Percentiles rank a stretch among this genome's conserved stretches.
Conservation (phyloP, 2,329 filamentous ascomycete genomes). For the Botrytis fabae region DNA sequence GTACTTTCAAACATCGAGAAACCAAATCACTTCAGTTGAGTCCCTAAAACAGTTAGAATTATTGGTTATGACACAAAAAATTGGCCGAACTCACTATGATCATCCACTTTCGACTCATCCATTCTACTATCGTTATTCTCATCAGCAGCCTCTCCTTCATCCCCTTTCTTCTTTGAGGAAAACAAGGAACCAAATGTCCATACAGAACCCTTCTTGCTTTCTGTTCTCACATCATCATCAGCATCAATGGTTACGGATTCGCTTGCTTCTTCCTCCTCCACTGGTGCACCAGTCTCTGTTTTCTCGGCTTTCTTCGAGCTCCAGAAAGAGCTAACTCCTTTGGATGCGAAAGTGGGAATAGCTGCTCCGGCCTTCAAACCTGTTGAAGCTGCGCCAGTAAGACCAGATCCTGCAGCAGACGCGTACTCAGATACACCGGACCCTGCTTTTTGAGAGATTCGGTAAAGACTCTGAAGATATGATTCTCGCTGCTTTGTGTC, state of each 20-base stretch:
- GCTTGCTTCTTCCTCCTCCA: not conserved
- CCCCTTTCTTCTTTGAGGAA: not conserved
- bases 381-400: constrained; percentile 8
- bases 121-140: constrained; percentile 2
- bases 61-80: not conserved
- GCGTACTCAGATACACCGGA: constrained; percentile 18
- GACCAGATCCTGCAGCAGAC: constrained; percentile 8
- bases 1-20: not conserved
- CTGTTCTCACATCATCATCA: constrained; percentile 20
- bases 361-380: constrained; percentile 14
- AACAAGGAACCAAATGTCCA: constrained; percentile 11
- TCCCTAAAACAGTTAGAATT: constrained; percentile 3
- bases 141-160: not conserved
- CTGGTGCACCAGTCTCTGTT: not conserved
- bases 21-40: not conserved
- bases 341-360: constrained; percentile 19
- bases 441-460: constrained; percentile 17
- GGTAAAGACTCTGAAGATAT: constrained; percentile 24
- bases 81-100: not conserved
- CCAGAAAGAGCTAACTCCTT: constrained; percentile 21
- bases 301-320: not conserved
- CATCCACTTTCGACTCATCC: constrained; percentile 16
- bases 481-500: constrained; percentile 17
- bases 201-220: constrained; percentile 9
- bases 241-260: constrained; percentile 20